Base-by-base conservation (phyloP, 2,329 filamentous ascomycete species). In the Rutstroemia sp. region DNA sequence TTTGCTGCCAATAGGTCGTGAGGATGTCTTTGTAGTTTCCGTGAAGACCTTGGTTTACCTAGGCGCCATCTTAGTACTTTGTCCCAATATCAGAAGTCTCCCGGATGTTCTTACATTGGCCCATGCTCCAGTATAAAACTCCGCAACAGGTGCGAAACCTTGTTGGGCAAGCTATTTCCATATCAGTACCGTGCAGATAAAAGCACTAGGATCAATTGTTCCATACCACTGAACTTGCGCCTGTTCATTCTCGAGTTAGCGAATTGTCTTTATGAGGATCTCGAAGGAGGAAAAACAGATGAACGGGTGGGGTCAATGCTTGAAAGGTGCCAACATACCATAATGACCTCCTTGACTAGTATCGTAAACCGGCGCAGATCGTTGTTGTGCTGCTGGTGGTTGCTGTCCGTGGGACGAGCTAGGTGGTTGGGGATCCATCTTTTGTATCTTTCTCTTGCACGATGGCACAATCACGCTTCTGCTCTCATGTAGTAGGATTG, bases 1-100 rank as follows among this genome's bases (percentile, higher is more conserved):
- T 94, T 69, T 99, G 92, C 73, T 99, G 94, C 94, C 94, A 99
- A 76, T 99, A 99, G 5, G 92, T 96, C 45, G 95, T 96, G 66
- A 99, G 79, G 68, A 97, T 96, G 71, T 99, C 94, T 71, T 95
- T 92, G 73, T 96, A 96, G 60, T 88, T 87, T 60, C 91, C 92
- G 57, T 86, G 88, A 48, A 99, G 80, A 50, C 94, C 94, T 80
- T 99, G 94, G 69, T 95, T 95, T 63, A 97, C 90, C 89, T 95
- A 67, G 51, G 56, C 16, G 38, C 34, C 48, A 57, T 72, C 60
- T 65, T 48, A 67, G 57, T 55, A 58, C 49, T 54, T 44, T 30
- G 17, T 6, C 27, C 49, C 57, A 53, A 23, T 48, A 21, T 34
- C 60, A 34, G 30, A 53, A 47, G 10, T 23, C 7, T 27, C 23